Evolutionary conservation across 768 basidiomycete species (phyloP), one percentile per base, ranked within the genome.

Genomic region (Auriscalpium microsporum): DNA sequence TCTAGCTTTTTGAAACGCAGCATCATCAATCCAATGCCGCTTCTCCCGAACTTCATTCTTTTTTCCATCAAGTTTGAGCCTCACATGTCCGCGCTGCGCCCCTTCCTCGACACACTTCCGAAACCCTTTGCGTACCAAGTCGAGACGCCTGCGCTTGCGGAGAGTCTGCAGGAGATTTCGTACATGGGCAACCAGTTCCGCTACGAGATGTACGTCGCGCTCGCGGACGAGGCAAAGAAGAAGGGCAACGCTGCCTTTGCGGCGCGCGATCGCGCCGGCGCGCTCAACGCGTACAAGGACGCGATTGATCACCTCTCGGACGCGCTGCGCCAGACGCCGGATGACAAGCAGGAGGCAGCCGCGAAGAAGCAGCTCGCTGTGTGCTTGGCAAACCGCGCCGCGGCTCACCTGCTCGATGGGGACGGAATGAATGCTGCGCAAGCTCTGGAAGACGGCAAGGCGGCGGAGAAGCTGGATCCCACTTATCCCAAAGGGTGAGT

Each of bases 31-130:
- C 28, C 28, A 28, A 28, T 8, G 44, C 44, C 44, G 44, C n/a
- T 9, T 1, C 64, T 72, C 2, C 72, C 72, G 2, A 63, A 56
- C 53, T 58, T 66, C 42, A 59, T 71, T 1, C 45, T 71, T 7
- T 48, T 72, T 19, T 67, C 69, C 1, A 61, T 64, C 46, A 68
- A 68, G 46, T 59, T 72, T 17, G 48, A 62, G 19, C 66, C 63
- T 33, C 70, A 72, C 49, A 53, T 60, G 10, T 42, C 57, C 11
- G 55, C 61, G 21, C 61, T 73, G 4, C 63, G 61, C 19, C 69
- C 70, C n/a, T 73, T 73, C 59, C 61, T 73, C 38, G 69, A 73
- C 52, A 69, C 71, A 0, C 67, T 73, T n/a, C 72, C 72, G 4
- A 50, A 58, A 8, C 71, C 71, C 11, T 72, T 73, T 57, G 59